Base-by-base conservation (phyloP, 1,284 basidiomycete genomes). In the Trichosporon sp. region DNA sequence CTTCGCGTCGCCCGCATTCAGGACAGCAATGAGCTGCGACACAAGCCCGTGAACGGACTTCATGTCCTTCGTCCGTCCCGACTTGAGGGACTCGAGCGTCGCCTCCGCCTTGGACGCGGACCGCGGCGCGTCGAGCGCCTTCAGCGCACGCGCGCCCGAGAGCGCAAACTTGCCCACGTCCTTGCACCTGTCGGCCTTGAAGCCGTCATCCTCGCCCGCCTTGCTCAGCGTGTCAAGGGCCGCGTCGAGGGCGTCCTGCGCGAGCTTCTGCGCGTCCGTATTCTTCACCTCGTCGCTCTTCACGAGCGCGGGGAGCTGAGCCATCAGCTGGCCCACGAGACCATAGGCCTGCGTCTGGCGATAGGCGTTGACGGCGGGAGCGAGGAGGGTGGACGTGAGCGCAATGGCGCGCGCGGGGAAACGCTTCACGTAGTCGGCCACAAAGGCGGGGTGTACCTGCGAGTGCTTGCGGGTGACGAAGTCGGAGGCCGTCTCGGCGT, bases 391-490 rank as follows among this genome's bases (percentile, higher is more conserved):
- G 86, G 81, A 12, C 90, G 88, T 38, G 94, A 82, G 51, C 76
- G 67, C 82, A 92, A 94, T 96, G 7, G 89, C 92, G 5, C 87
- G 84, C 7, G 83, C 73, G 0, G 92, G 90, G 83, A 89, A 88
- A 51, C 92, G 89, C 37, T 88, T 88, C 70, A 92, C 86, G 77
- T 92, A 92, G 68, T 94, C 92, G 69, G 89, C 86, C 83, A 98
- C 89, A 85, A 97, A 95, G 48, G 84, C 84, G 1, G 88, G 84
- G 76, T 91, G 91, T 64, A 97, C 86, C 43, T 88, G 86, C 4
- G 92, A 94, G 59, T 89, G 88, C 84, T 96, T 97, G 71, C 92
- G 88, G 8, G 88, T 89, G 70, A 92, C 86, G 80, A 93, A 97
- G 83, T 96, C 93, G 16, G 85, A 78, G 26, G 96, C 83, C 0